A percentile compares a stretch with the other conserved stretches of the same genome.
Conservation (phyloP, 1,139 yeast species). For the Saccharomycopsis hybrid region DNA sequence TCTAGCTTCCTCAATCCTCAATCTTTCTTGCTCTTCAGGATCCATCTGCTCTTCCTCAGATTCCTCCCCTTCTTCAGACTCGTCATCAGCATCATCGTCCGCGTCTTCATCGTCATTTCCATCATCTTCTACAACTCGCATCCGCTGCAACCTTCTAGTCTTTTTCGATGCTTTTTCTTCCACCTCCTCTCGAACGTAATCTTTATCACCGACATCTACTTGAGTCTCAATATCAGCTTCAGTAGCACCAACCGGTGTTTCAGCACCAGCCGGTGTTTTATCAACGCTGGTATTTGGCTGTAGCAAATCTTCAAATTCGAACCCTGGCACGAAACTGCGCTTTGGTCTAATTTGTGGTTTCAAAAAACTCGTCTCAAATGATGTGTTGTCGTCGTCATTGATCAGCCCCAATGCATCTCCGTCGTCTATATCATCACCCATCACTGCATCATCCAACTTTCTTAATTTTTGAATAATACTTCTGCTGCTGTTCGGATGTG, state of each 20-base stretch:
- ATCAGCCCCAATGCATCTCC: too few relatives aligned
- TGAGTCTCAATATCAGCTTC: not conserved
- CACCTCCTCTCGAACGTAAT: not conserved
- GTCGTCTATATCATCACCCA: not conserved
- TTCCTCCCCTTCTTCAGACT: conserved; percentile 19
- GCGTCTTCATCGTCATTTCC: too few relatives aligned
- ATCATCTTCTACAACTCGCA: too few relatives aligned
- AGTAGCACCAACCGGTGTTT: too few relatives aligned
- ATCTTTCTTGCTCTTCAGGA: conserved; percentile 11
- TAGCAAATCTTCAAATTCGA: not conserved
- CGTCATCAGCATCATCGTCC: conserved; percentile 8
- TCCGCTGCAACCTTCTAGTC: too few relatives aligned
- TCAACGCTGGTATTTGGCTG: too few relatives aligned
- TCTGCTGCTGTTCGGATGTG: too few relatives aligned
- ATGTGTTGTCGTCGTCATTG: conserved; percentile 1
- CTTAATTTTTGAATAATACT: not conserved
- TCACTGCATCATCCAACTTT: not conserved
- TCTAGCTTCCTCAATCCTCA: conserved; percentile 21
- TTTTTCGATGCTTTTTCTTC: not conserved
- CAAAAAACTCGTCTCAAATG: not conserved
- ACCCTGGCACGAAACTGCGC: not conserved
- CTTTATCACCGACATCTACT: not conserved
- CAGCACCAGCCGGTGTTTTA: too few relatives aligned
- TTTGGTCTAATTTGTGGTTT: not conserved
- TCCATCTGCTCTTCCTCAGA: conserved; percentile 21